Base-by-base conservation (phyloP, 441 rosid species). In the Populus hybrid region DNA sequence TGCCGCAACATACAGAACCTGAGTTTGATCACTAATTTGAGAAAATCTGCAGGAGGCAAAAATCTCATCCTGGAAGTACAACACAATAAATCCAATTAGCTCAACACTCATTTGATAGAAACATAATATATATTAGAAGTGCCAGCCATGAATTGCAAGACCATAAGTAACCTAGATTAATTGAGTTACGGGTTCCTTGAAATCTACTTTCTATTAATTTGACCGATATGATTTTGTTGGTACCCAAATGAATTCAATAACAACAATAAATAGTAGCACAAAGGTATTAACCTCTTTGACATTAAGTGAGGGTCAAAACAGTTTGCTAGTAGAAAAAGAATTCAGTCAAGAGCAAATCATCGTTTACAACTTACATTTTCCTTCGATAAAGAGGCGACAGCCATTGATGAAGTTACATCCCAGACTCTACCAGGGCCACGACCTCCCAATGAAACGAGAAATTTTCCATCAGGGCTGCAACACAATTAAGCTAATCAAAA, bases 401-500 rank as follows among this genome's bases (percentile, higher is more conserved):
- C 86, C 70, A 84, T 80, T 67, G 92, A 82, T 76, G 90, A 83
- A 68, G 84, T 83, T 35, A 97, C 75, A 76, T 97, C 97, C 98
- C 99, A 95, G 79, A 97, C 94, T 79, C 95, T 89, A 84, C 95
- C 94, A 75, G 89, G 90, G 72, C 88, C 93, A 83, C 90, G 81
- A 61, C 76, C 57, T 75, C 93, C 96, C 90, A 95, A 87, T 38
- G 97, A 90, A 59, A 87, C 93, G 73, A 97, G 95, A 83, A 87
- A 89, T 80, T 95, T 90, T 35, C 95, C 97, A 85, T 91, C 94
- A 74, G 86, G 89, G 83, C 98, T 95, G 94, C 83, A 89, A 76
- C 68, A 74, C n/a, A 85, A 69, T 69, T 50, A 75, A 66, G 77
- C 64, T 65, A 50, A 82, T 79, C 57, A 85, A 72, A 40, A n/a